Base-by-base conservation (phyloP, 306 rosid genomes). In the Pterocarpus santalinus region DNA sequence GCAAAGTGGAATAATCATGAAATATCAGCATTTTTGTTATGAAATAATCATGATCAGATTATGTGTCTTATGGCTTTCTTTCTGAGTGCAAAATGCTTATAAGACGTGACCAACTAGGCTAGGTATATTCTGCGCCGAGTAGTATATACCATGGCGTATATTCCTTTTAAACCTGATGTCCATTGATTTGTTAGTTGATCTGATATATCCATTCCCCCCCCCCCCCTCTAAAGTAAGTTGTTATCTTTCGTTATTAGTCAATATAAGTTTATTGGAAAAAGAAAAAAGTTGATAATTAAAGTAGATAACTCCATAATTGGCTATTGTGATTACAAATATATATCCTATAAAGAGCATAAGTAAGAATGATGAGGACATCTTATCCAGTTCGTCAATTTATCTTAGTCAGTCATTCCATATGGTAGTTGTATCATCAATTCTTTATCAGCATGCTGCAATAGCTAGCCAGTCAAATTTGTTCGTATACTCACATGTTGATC, bases 161-260 rank as follows among this genome's bases (percentile, higher is more conserved):
- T 82, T 82, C 87, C 76, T 33, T 51, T 56, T 49, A 35, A 61
- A 80, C 66, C 47, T 49, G 33, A 65, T 80, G 53, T 83, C 57
- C 17, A 16, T 73, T 47, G 51, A 79, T 76, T 16, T 52, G 57
- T 14, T 51, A 51, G n/a, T 13, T 51, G 7, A 51, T 4, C 1
- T 51, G 57, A 51, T 51, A 51, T 51, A 14, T 22, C 28, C 28
- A 22, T 1, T 1, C 28, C 28, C 28, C 28, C 28, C 28, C 28
- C 28, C 1, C 28, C 1, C 28, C 1, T 9, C 46, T 9, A 43
- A 51, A 9, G 16, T 51, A 51, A 51, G 47, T 43, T 43, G 8
- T 8, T 43, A 22, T 22, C 28, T 22, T 22, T 22, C 28, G 28
- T 22, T 22, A 13, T 51, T 14, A n/a, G 17, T 51, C 57, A 12